phyloP scores from a whole-genome alignment of 345 rosid genomes.

The Mercurialis annua region DNA sequence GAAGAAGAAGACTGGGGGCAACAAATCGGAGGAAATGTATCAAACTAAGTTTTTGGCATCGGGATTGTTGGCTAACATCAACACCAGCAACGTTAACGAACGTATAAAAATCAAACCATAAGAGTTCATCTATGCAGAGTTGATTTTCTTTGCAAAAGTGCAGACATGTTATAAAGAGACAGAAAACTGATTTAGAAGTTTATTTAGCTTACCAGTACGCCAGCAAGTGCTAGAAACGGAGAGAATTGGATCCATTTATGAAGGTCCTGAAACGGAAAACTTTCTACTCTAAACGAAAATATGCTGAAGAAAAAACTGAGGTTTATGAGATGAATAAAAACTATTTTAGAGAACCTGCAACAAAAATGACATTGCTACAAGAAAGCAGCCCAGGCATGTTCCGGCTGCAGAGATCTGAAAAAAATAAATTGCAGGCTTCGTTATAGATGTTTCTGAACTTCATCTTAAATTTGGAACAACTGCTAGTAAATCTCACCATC shows the following conservation, averaged over 20 bases:
- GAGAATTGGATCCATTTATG: constrained; percentile 35
- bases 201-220: constrained; percentile 43
- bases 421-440: constrained; percentile 6
- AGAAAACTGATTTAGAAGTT: neutral
- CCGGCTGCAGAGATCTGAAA: constrained; percentile 82
- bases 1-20: neutral
- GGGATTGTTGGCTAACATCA: too few relatives aligned
- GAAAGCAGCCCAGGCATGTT: constrained; percentile 72
- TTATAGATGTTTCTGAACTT: neutral
- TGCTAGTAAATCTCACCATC: constrained; percentile 41
- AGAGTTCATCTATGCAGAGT: too few relatives aligned
- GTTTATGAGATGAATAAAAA: neutral
- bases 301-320: neutral
- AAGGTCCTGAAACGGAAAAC: constrained; percentile 39
- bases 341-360: constrained; percentile 39
- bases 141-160: neutral
- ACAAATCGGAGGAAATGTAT: too few relatives aligned
- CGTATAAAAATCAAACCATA: too few relatives aligned
- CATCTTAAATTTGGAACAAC: neutral
- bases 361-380: constrained; percentile 51
- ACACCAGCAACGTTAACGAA: too few relatives aligned
- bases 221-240: constrained; percentile 48
- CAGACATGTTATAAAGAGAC: neutral
- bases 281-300: constrained; percentile 2
- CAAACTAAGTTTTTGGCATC: neutral